Base-by-base conservation (phyloP, 129 eudicot species). In the Tanacetum coccineum region DNA sequence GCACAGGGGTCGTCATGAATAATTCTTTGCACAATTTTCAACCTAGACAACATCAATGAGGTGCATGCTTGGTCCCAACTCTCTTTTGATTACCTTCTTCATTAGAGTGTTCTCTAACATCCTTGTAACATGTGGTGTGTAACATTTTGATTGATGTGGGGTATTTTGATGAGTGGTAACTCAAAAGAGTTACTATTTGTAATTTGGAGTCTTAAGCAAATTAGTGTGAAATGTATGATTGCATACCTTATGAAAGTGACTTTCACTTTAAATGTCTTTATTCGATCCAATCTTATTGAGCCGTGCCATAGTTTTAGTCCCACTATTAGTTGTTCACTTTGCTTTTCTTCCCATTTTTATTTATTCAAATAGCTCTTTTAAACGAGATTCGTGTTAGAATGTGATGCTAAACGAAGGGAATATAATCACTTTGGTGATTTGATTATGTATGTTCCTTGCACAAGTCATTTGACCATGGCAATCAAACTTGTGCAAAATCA, bases 1-100 rank as follows among this genome's bases (percentile, higher is more conserved):
- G 15, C 32, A 22, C 18, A 42, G 13, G 11, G 19, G 10, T 72
- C 13, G 13, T 64, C 15, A 15, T 42, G 30, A 64, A 3, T 63
- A 3, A 64, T 15, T 62, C 28, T 36, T 21, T 62, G 17, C 53
- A 36, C 39, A 44, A 32, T 53, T 51, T n/a, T 42, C 48, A 67
- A 74, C 73, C 60, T 66, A 66, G 30, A 66, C 73, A 66, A 32
- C 9, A 59, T 32, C 18, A 59, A 47, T 50, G 32, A 59, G 52
- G 63, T 67, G 68, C 68, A 74, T 47, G 74, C 59, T 74, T 59
- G 79, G 74, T 74, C 79, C 79, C 79, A 67, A 48, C 55, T 47
- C 62, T 66, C 72, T 47, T 74, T 56, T 57, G 61, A 74, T 48
- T 13, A 66, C 42, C 61, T 45, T 74, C 68, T 59, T 48, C 47